Percentiles rank a stretch among this genome's conserved stretches.
Conservation (phyloP, 805 yeast species). For the Myxozyma sirexii region DNA sequence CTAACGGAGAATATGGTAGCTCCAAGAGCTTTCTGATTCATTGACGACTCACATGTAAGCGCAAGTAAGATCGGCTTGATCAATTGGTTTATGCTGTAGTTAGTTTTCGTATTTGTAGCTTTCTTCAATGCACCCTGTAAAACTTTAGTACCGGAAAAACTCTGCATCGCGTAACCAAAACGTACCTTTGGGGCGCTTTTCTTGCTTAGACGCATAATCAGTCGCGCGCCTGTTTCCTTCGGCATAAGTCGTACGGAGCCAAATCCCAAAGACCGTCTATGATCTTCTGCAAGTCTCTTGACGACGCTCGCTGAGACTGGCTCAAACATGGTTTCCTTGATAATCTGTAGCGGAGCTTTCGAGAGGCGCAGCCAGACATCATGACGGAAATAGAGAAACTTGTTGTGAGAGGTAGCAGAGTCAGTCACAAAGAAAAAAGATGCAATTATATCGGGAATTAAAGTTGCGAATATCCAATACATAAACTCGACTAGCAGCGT, state of each 20-base stretch:
- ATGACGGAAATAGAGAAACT: conserved; percentile 58
- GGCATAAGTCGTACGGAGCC: conserved; percentile 41
- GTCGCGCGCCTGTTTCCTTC: conserved; percentile 27
- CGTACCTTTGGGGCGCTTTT: conserved; percentile 6
- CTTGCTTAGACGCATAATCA: conserved; percentile 30
- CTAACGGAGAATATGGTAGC: conserved; percentile 48
- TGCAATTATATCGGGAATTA: conserved; percentile 53
- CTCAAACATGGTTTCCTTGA: conserved; percentile 20
- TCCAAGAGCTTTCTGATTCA: conserved; percentile 22
- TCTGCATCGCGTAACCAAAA: neutral
- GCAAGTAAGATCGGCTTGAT: conserved; percentile 31
- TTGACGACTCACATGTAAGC: conserved; percentile 9
- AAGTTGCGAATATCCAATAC: conserved; percentile 57
- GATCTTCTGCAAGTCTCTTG: conserved; percentile 45
- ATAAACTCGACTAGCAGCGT: conserved; percentile 49
- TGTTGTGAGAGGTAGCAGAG: conserved; percentile 46
- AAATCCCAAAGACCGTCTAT: conserved; percentile 46
- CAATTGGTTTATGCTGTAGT: conserved; percentile 35
- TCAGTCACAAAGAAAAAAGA: conserved; percentile 72
- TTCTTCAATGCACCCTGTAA: conserved; percentile 14
- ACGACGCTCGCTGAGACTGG: conserved; percentile 32
- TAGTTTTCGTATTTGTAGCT: conserved; percentile 9
- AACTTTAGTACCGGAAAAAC: no score
- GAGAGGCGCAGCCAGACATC: conserved; percentile 55
- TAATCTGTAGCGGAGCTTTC: conserved; percentile 47